phyloP scores from a whole-genome alignment of 164 flowering plant genomes.

The Tetrastigma voinierianum region DNA sequence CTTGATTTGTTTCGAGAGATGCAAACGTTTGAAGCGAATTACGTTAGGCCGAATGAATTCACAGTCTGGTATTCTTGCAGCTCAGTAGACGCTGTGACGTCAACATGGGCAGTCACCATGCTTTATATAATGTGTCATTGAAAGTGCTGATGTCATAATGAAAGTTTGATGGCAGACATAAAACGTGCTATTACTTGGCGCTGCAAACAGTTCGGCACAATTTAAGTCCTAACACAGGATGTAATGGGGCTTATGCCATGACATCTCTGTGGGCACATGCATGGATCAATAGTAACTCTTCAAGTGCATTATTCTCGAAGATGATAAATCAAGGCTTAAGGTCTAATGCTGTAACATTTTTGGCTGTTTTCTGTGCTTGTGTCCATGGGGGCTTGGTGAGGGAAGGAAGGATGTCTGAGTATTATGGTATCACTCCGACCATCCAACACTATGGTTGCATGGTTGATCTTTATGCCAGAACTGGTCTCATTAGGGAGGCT shows the following conservation, averaged over 20 bases:
- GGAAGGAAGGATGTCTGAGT: slow-evolving; percentile 40
- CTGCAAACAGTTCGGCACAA: no score
- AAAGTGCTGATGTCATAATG: no score
- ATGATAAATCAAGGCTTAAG: slow-evolving; percentile 27
- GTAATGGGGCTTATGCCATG: slow-evolving; percentile 42
- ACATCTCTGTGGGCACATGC: slow-evolving; percentile 38
- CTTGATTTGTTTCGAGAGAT: slow-evolving; percentile 31
- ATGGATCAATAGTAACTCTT: no score
- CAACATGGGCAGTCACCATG: no score
- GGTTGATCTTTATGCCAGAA: slow-evolving; percentile 40
- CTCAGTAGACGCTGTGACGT: slow-evolving; percentile 36
- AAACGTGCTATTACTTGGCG: no score
- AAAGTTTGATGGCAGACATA: no score
- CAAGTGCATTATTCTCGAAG: slow-evolving; percentile 16
- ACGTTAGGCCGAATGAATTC: slow-evolving; percentile 27
- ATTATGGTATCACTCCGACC: slow-evolving; percentile 25
- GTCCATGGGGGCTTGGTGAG: slow-evolving; percentile 36
- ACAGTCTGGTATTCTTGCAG: slow-evolving; percentile 31
- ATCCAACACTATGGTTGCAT: slow-evolving; percentile 47
- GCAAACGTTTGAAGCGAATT: slow-evolving; percentile 17
- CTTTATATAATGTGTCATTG: no score
- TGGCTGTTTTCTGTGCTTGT: slow-evolving; percentile 41
- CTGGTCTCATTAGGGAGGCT: slow-evolving; percentile 37
- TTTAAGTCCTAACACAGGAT: slow-evolving; percentile 32
- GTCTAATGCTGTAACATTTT: slow-evolving; percentile 34